Percentiles rank a stretch among this genome's conserved stretches.
Evolutionary conservation across 2,329 filamentous ascomycete genomes (phyloP).

Genomic region (Ascomycota sp.): DNA sequence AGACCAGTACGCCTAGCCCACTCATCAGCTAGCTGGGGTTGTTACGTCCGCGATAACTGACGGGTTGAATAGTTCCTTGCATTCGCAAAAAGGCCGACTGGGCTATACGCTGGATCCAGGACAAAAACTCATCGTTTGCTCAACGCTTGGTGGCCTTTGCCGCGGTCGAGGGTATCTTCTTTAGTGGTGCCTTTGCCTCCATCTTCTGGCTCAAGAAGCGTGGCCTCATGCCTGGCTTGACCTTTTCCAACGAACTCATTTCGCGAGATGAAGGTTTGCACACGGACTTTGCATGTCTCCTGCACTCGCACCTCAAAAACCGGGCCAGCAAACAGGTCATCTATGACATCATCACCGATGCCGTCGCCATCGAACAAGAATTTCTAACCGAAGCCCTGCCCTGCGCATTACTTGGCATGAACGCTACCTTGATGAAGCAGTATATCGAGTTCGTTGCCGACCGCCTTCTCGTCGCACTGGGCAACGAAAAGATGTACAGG

Average conservation of each 20-base stretch:
- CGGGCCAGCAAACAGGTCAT: slow-evolving; percentile 69
- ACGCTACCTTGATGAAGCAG: slow-evolving; percentile 91
- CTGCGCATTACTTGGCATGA: slow-evolving; percentile 90
- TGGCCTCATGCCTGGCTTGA: slow-evolving; percentile 92
- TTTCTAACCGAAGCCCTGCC: slow-evolving; percentile 93
- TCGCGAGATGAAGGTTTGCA: slow-evolving; percentile 98
- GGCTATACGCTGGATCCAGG: slow-evolving; percentile 87
- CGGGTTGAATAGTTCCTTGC: slow-evolving; percentile 48
- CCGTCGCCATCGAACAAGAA: slow-evolving; percentile 88
- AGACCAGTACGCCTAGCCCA: slow-evolving; percentile 77
- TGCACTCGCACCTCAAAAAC: slow-evolving; percentile 94
- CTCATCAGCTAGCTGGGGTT: too few relatives aligned
- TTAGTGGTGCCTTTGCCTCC: slow-evolving; percentile 92
- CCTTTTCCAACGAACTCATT: slow-evolving; percentile 99
- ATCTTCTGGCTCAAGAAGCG: slow-evolving; percentile 99
- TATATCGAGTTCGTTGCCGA: slow-evolving; percentile 99
- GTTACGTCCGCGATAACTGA: too few relatives aligned
- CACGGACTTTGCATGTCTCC: slow-evolving; percentile 93
- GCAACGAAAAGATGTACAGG: slow-evolving; percentile 88
- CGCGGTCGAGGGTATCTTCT: slow-evolving; percentile 98
- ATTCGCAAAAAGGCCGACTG: slow-evolving; percentile 98
- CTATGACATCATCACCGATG: slow-evolving; percentile 78
- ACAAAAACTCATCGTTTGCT: slow-evolving; percentile 84
- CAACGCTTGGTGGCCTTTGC: slow-evolving; percentile 93
- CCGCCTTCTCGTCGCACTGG: slow-evolving; percentile 76